phyloP scores from a whole-genome alignment of 257 asterid genomes.

The Eucommia ulmoides region DNA sequence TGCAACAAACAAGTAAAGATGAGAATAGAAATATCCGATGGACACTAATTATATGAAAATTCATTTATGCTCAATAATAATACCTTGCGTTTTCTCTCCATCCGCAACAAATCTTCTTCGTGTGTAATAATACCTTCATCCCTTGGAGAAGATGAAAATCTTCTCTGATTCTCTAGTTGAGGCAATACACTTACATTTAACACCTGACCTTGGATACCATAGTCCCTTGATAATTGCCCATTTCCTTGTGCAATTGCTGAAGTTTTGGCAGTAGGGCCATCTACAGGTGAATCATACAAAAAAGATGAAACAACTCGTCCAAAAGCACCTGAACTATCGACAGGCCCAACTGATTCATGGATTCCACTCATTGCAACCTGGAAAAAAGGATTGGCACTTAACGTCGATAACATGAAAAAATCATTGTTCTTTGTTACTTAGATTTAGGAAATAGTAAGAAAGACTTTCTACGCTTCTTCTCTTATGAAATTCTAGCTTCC shows the following conservation, averaged over 20 bases:
- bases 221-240: conserved; percentile 53
- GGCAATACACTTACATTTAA: conserved; percentile 21
- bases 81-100: conserved; percentile 57
- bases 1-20: conserved; percentile 16
- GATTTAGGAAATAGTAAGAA: neutral
- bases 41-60: neutral
- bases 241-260: conserved; percentile 38
- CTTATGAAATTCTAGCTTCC: neutral
- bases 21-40: neutral
- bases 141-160: conserved; percentile 17
- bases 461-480: neutral
- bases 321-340: conserved; percentile 22
- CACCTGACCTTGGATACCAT: conserved; percentile 46
- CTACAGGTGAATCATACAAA: conserved; percentile 22
- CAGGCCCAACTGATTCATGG: conserved; percentile 23
- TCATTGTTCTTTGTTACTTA: neutral
- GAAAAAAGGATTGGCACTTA: conserved; percentile 1
- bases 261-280: conserved; percentile 25
- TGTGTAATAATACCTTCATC: conserved; percentile 16
- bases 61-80: neutral
- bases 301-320: conserved; percentile 24
- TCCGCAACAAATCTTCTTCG: conserved; percentile 21
- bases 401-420: neutral
- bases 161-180: conserved; percentile 22
- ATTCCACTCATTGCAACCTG: conserved; percentile 21